These are phyloP conservation scores for Zopfia rhizophila DNA, from an alignment of 2,329 filamentous ascomycete species.

Conservation along the genomic window DNA sequence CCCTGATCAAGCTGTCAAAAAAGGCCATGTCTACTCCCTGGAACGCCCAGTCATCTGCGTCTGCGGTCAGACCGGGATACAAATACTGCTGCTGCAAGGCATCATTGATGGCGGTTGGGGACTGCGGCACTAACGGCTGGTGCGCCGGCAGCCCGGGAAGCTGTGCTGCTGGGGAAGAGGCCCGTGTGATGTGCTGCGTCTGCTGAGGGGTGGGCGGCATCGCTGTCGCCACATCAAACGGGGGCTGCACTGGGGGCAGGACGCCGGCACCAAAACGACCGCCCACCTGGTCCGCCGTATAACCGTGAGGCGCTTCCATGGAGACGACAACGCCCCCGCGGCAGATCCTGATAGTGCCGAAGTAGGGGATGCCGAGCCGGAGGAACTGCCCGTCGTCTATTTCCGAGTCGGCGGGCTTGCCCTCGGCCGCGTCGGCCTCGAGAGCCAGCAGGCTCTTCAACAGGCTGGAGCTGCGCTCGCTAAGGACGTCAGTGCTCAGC, in stretches of 20 bases:
- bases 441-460: constrained; percentile 28
- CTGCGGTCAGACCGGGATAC: constrained; percentile 19
- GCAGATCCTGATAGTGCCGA: constrained; percentile 40
- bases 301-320: too few relatives aligned
- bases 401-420: background rate
- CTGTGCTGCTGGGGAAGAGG: too few relatives aligned
- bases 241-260: too few relatives aligned
- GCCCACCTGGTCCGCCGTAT: too few relatives aligned
- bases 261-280: too few relatives aligned
- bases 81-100: constrained; percentile 2
- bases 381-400: constrained; percentile 16
- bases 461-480: constrained; percentile 19
- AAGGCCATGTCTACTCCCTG: constrained; percentile 32
- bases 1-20: constrained; percentile 31
- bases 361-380: constrained; percentile 27
- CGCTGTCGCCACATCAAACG: too few relatives aligned
- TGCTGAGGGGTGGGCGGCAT: too few relatives aligned
- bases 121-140: too few relatives aligned
- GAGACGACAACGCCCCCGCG: constrained; percentile 31
- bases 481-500: constrained; percentile 22
- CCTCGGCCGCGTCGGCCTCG: constrained; percentile 24
- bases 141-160: too few relatives aligned
- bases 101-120: constrained; percentile 54
- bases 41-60: constrained; percentile 30
- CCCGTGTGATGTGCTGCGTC: too few relatives aligned